Base-by-base conservation (phyloP, 208 protist genomes). In the Novymonas esmeraldas region DNA sequence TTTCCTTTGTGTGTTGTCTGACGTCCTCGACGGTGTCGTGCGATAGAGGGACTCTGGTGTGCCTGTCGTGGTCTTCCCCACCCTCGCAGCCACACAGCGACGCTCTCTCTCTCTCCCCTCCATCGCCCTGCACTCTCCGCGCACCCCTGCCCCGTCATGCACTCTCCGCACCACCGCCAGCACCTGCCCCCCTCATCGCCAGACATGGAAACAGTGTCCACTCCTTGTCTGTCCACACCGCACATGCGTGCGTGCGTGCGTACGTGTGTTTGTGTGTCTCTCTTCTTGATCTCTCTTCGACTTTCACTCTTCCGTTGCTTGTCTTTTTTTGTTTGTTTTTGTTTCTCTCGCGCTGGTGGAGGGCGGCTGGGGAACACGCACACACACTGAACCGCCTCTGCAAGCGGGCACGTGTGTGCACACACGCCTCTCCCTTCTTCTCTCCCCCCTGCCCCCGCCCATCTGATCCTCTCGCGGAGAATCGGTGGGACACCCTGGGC, bases 121-220 rank as follows among this genome's bases (percentile, higher is more conserved):
- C 10, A 13, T 48, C 44, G 18, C n/a, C n/a, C n/a, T n/a, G n/a
- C n/a, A n/a, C 3, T 14, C 7, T 18, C 45, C 45, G 22, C 6
- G 3, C 10, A 26, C 20, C 11, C 49, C 22, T 29, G 2, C n/a
- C 24, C n/a, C n/a, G 10, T 16, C 29, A 54, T n/a, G n/a, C n/a
- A n/a, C 3, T 14, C 7, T 18, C 45, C 45, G 22, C 6, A 2
- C 10, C n/a, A 26, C 20, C 11, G 26, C 22, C 18, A 5, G 6
- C 24, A 3, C n/a, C 6, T 16, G 18, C 38, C 42, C 52, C 18
- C 9, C n/a, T n/a, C 46, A 28, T 50, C 29, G 36, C n/a, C 41
- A 54, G 58, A 13, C 45, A 54, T 18, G 58, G 31, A 26, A 33
- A 54, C 58, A 64, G 44, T 31, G 29, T 5, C 31, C 20, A 41